These are phyloP conservation scores for Cutaneotrichosporon sp. DNA, from an alignment of 1,284 basidiomycete species.

Conservation along the genomic window DNA sequence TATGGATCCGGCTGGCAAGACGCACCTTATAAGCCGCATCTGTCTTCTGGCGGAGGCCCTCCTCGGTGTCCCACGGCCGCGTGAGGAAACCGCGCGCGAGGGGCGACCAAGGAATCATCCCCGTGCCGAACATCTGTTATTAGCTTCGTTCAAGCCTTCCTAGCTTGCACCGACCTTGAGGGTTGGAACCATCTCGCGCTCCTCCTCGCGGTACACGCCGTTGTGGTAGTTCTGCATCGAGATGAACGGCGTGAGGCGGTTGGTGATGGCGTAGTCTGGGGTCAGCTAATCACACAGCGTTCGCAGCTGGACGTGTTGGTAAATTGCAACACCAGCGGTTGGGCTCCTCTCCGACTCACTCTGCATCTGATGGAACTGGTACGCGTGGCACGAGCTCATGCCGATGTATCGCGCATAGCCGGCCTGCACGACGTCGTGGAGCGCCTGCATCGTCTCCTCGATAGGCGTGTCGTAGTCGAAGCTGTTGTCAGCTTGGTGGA, in stretches of 20 bases:
- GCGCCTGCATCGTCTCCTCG: conserved; percentile 66
- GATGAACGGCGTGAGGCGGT: conserved; percentile 65
- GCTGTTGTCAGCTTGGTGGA: conserved; percentile 13
- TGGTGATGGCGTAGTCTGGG: conserved; percentile 52
- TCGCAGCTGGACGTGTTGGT: no score
- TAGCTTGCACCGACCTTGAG: conserved; percentile 34
- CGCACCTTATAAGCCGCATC: conserved; percentile 26
- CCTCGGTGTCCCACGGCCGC: conserved; percentile 31
- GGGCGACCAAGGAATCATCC: conserved; percentile 53
- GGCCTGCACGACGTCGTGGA: conserved; percentile 65
- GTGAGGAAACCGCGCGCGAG: conserved; percentile 38
- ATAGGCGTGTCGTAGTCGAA: conserved; percentile 64
- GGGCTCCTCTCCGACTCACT: conserved; percentile 28
- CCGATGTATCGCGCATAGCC: conserved; percentile 69
- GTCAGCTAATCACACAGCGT: conserved; percentile 9
- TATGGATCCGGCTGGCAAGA: no score
- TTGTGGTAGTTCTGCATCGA: conserved; percentile 66
- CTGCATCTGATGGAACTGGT: conserved; percentile 54
- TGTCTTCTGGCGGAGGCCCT: conserved; percentile 30
- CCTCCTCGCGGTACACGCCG: conserved; percentile 60
- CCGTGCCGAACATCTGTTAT: conserved; percentile 44
- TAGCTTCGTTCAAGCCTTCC: background rate
- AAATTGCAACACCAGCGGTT: no score
- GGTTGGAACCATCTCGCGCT: conserved; percentile 64
- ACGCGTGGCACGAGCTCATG: conserved; percentile 57